phyloP scores from a whole-genome alignment of 2,329 filamentous ascomycete species.

The Cercospora berteroae region DNA sequence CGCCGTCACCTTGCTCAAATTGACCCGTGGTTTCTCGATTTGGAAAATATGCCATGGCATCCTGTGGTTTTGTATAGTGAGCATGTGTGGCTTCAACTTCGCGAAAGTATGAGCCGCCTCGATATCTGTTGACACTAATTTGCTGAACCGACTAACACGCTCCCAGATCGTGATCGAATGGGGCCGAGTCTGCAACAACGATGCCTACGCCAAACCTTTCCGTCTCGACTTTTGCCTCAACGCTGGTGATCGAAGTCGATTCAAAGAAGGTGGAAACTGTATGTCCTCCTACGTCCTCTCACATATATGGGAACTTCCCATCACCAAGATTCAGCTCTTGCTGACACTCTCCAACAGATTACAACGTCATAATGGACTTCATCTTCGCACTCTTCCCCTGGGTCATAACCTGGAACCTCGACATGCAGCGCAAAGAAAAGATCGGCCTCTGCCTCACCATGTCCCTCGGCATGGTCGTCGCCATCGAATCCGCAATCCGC shows the following conservation, averaged over 20 bases:
- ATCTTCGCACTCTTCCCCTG: slow-evolving; percentile 52
- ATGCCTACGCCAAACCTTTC: slow-evolving; percentile 49
- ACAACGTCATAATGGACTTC: slow-evolving; percentile 57
- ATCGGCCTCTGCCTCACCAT: slow-evolving; percentile 52
- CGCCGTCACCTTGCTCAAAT: slow-evolving; percentile 42
- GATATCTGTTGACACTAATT: too few relatives aligned
- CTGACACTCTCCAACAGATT: slow-evolving; percentile 39
- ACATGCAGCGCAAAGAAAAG: slow-evolving; percentile 52
- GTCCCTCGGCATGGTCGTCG: slow-evolving; percentile 53
- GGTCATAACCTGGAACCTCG: slow-evolving; percentile 50
- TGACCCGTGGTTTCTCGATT: slow-evolving; percentile 42
- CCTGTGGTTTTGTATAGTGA: slow-evolving; percentile 51
- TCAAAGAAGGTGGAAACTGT: slow-evolving; percentile 55
- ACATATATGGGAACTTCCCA: too few relatives aligned
- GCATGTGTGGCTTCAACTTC: slow-evolving; percentile 52
- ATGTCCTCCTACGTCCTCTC: too few relatives aligned
- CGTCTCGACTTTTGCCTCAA: slow-evolving; percentile 49
- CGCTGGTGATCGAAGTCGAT: slow-evolving; percentile 42
- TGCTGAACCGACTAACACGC: too few relatives aligned
- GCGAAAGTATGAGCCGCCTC: too few relatives aligned
- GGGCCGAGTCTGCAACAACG: slow-evolving; percentile 48
- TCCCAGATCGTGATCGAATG: slow-evolving; percentile 47
- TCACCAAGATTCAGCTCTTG: too few relatives aligned
- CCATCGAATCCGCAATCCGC: slow-evolving; percentile 50
- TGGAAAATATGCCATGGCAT: slow-evolving; percentile 31